Conservation (phyloP, 257 asterid genomes). For the Prunella vulgaris region DNA sequence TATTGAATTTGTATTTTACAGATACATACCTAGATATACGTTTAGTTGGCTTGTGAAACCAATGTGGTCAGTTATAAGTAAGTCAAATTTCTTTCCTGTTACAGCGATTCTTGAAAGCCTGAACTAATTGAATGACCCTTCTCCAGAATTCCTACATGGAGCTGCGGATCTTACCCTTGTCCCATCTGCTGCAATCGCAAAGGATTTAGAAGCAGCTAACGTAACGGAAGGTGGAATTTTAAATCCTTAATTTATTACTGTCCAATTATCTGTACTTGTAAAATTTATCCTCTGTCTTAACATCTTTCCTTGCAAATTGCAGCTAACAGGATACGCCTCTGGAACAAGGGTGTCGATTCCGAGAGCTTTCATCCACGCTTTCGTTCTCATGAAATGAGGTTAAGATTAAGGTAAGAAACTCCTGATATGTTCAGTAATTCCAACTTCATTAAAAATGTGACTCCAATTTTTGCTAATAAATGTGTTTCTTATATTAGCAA, state of each 20-base stretch:
- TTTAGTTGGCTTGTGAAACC: constrained; percentile 95
- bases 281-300: background rate
- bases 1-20: constrained; percentile 31
- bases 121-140: constrained; percentile 8
- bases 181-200: constrained; percentile 91
- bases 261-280: background rate
- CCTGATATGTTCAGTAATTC: background rate
- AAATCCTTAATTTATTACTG: constrained; percentile 1
- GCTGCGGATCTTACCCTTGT: constrained; percentile 96
- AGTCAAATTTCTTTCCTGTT: constrained; percentile 22
- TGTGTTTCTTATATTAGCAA: constrained; percentile 37
- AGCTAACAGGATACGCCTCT: constrained; percentile 79
- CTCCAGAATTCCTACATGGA: constrained; percentile 84
- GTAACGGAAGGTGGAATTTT: constrained; percentile 69
- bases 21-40: constrained; percentile 94
- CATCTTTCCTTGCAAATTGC: constrained; percentile 19
- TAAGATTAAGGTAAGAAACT: constrained; percentile 52
- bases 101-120: constrained; percentile 9
- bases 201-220: constrained; percentile 77
- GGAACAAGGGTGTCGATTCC: constrained; percentile 98
- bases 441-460: background rate
- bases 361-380: constrained; percentile 83
- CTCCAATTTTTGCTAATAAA: constrained; percentile 13
- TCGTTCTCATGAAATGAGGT: constrained; percentile 68
- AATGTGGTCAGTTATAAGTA: constrained; percentile 91